Conservation (phyloP, 1,139 yeast genomes). For the Blastobotrys capitulatus region DNA sequence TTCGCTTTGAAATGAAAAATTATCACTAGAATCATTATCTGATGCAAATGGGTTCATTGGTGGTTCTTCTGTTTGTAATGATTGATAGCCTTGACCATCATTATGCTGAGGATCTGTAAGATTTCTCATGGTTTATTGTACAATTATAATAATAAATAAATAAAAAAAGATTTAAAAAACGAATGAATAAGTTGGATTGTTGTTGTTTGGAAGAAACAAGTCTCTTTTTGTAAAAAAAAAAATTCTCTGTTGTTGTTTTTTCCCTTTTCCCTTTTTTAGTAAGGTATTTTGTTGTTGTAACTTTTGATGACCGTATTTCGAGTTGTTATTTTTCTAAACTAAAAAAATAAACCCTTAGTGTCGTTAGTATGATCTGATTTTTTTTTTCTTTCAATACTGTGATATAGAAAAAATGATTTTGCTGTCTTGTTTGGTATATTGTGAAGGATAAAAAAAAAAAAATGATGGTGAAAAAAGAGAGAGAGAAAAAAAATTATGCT, state of each 20-base stretch:
- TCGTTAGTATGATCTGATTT: too few species aligned
- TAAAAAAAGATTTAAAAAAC: not conserved
- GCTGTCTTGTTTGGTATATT: too few species aligned
- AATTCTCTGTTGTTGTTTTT: too few species aligned
- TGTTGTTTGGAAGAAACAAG: too few species aligned
- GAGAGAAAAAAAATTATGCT: constrained; percentile 7
- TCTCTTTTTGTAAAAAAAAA: too few species aligned
- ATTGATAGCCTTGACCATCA: constrained; percentile 19
- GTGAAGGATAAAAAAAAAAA: constrained; percentile 7
- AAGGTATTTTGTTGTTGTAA: too few species aligned
- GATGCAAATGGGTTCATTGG: constrained; percentile 28
- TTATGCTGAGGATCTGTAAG: constrained; percentile 24
- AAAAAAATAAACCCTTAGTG: too few species aligned
- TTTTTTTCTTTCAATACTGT: too few species aligned
- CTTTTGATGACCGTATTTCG: too few species aligned
- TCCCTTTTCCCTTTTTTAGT: too few species aligned
- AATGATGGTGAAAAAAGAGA: not conserved
- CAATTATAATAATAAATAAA: not conserved
- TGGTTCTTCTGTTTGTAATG: constrained; percentile 21
- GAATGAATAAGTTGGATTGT: not conserved
- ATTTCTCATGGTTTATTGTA: constrained; percentile 21
- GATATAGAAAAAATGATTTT: too few species aligned
- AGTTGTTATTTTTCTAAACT: too few species aligned
- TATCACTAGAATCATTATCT: constrained; percentile 23
- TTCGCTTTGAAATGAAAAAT: constrained; percentile 11